Evolutionary conservation across 2,329 filamentous ascomycete genomes (phyloP).

Genomic region (Phyllachora maydis): DNA sequence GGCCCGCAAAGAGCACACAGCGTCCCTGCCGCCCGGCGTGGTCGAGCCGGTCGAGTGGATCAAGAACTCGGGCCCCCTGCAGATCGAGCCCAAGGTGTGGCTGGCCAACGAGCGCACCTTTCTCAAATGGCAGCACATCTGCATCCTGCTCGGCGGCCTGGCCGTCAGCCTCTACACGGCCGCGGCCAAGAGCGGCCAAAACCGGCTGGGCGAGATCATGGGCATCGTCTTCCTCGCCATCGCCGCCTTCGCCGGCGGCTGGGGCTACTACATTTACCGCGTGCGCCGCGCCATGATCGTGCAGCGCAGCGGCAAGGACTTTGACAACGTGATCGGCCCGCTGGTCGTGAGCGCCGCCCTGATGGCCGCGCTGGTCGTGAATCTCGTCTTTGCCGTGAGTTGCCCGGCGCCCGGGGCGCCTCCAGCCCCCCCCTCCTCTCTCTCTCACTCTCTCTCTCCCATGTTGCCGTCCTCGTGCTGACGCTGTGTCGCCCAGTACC

Average conservation of each 20-base stretch:
- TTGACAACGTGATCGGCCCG: constrained; percentile 76
- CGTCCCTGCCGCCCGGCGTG: constrained; percentile 66
- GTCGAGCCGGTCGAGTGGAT: constrained; percentile 70
- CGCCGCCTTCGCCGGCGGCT: constrained; percentile 62
- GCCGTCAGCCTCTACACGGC: constrained; percentile 78
- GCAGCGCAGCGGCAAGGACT: constrained; percentile 73
- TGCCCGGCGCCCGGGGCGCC: too few relatives aligned
- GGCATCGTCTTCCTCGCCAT: constrained; percentile 71
- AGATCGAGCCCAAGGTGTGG: constrained; percentile 96
- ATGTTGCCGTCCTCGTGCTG: neutral
- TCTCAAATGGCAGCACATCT: constrained; percentile 96
- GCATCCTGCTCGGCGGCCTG: constrained; percentile 65
- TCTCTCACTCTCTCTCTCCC: neutral
- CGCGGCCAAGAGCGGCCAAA: constrained; percentile 63
- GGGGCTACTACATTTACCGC: constrained; percentile 76
- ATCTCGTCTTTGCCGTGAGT: constrained; percentile 71
- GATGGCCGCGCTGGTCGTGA: constrained; percentile 59
- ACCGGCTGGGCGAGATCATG: constrained; percentile 55
- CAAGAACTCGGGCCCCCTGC: constrained; percentile 81
- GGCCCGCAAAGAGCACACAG: too few relatives aligned
- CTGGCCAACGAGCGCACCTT: constrained; percentile 96
- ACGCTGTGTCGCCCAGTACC: too few relatives aligned
- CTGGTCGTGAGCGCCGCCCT: constrained; percentile 65
- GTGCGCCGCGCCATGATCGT: constrained; percentile 60
- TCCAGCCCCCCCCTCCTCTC: too few relatives aligned